Base-by-base conservation (phyloP, 306 rosid species). In the Lotus japonicus region DNA sequence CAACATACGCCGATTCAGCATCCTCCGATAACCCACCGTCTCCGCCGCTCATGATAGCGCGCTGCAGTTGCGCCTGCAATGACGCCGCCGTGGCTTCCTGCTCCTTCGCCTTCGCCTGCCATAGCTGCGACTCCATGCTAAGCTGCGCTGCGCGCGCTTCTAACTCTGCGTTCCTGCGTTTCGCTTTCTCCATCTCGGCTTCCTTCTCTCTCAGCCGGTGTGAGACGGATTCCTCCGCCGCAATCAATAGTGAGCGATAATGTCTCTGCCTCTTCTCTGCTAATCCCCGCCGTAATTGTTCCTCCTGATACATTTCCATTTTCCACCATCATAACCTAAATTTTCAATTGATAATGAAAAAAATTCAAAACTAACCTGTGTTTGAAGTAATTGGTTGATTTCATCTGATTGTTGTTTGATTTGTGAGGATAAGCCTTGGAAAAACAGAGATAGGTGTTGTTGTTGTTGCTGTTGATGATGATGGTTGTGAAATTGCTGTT, bases 131-230 rank as follows among this genome's bases (percentile, higher is more conserved):
- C 57, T 94, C 97, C 21, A 73, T 42, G 78, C 68, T 78, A 38
- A 94, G 87, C 18, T 89, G 88, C 13, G 95, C 92, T 13, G 89
- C 99, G 51, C 95, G 92, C 64, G 96, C 90, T 26, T 94, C 96
- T 49, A 90, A 56, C 82, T 94, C 99, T 0, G 81, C 81, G 66
- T 86, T 87, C 3, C 87, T 77, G 7, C 96, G 87, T 41, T 85
- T 73, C 2, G 90, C 97, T 11, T 81, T 88, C 61, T 90, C 87
- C 16, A 90, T 66, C 42, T 90, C 96, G 1, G 28, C 71, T 12
- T 90, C 96, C 43, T 88, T 94, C 74, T 88, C 96, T 35, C 85
- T 77, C 58, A 94, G 55, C 18, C 80, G 72, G 53, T 87, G 79
- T 7, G 78, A 68, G 11, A 86, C 75, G 0, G 90, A 59, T 59